A percentile compares a stretch with the other conserved stretches of the same genome.
Evolutionary conservation across 2,329 filamentous ascomycete species (phyloP).

Genomic region (Botrytis squamosa): DNA sequence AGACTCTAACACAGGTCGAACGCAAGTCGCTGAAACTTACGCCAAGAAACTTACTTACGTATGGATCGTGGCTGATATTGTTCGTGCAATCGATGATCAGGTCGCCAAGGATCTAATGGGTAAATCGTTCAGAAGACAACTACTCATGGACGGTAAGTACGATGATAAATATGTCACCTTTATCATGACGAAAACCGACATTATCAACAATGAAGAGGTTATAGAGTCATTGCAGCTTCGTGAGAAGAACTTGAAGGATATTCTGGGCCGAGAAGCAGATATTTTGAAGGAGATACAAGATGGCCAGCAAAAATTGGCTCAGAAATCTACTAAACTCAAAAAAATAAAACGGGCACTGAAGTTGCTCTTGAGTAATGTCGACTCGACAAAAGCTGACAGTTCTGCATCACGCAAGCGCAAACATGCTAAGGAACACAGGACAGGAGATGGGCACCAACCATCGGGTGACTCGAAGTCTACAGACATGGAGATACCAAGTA

Average conservation of each 20-base stretch:
- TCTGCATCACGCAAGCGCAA: no score
- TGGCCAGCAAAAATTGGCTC: no score
- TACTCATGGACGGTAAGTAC: constrained; percentile 16
- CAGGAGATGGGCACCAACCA: no score
- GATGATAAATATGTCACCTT: neutral
- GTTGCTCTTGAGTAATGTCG: no score
- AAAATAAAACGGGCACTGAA: no score
- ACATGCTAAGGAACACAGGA: no score
- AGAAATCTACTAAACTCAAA: no score
- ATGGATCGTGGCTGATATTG: constrained; percentile 13
- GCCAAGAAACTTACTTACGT: neutral
- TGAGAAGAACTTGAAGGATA: neutral
- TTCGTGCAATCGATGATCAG: constrained; percentile 1
- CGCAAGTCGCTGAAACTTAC: neutral
- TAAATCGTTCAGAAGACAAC: neutral
- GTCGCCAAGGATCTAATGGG: constrained; percentile 14
- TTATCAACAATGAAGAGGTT: neutral
- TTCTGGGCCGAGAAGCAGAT: neutral
- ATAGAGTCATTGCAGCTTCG: neutral
- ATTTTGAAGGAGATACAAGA: no score
- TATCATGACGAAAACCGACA: neutral
- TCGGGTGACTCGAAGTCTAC: no score
- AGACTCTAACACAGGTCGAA: neutral
- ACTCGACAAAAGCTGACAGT: no score
- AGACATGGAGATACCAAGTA: no score